phyloP scores from a whole-genome alignment of 2,329 filamentous ascomycete species.

The Sphaceloma murrayae region DNA sequence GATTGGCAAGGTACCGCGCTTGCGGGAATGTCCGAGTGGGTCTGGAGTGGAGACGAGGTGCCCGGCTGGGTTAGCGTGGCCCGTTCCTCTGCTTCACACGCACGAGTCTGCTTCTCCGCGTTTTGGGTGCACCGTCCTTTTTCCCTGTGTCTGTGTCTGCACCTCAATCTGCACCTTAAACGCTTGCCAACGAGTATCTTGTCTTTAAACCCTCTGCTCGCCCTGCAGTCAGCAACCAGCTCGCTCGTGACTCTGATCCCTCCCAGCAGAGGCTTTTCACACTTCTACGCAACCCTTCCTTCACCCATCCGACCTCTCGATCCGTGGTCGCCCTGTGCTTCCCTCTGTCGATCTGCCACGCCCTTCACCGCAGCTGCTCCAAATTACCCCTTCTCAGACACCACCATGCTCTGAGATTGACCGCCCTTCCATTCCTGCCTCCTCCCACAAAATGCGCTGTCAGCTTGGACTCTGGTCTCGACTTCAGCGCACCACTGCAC shows the following conservation, averaged over 20 bases:
- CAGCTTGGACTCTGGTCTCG: not conserved
- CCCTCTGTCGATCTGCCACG: too few species aligned
- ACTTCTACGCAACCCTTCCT: too few species aligned
- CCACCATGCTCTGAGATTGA: constrained; percentile 11
- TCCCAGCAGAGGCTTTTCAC: too few species aligned
- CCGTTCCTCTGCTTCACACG: too few species aligned
- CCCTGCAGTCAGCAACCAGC: not conserved
- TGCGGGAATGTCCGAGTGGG: not conserved
- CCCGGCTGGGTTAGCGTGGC: not conserved
- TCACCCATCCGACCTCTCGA: too few species aligned
- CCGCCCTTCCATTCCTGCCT: not conserved
- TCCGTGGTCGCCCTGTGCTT: not conserved
- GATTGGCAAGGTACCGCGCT: constrained; percentile 7
- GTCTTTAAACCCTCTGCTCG: not conserved
- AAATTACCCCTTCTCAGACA: too few species aligned
- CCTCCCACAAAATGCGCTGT: constrained; percentile 4
- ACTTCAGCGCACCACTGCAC: not conserved
- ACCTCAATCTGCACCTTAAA: too few species aligned
- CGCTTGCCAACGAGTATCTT: not conserved
- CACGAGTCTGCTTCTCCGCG: constrained; percentile 8
- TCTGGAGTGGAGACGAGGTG: too few species aligned
- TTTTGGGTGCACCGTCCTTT: constrained; percentile 11
- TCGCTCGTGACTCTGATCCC: not conserved
- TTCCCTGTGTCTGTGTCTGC: not conserved
- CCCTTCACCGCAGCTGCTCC: too few species aligned